Evolutionary conservation across 2,329 filamentous ascomycete genomes (phyloP), one percentile per base, ranked within the genome.

Genomic region (Phyllosticta paracitricarpa): DNA sequence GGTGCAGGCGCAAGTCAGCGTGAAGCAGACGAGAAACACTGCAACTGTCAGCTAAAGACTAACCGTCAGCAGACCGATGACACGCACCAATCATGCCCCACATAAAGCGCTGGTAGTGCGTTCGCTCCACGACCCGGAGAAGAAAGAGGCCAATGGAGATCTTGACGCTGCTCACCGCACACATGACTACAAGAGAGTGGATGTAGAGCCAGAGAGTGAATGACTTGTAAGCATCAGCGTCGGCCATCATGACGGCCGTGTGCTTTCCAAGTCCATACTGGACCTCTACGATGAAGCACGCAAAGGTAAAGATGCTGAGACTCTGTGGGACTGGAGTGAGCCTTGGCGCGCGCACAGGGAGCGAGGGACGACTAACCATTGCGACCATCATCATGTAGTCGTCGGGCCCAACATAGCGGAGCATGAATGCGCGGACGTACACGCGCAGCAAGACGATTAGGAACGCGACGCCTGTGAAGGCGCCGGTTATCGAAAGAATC

Each of bases 401-500:
- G 70, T 84, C 81, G 25, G 72, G 65, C 1, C 80, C 79, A 54
- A 79, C 71, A 28, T 77, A 77, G 25, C 75, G 78, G 54, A 83
- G 72, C 68, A 82, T 75, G 10, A 68, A 66, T 2, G 75, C 26
- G 10, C 81, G 75, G 26, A 82, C 81, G 62, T 79, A 80, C 35
- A 76, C 67, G 30, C 79, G 75, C n/a, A 76, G 67, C 4, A 73
- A 6, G 1, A 80, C 75, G 1, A 73, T 68, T 9, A 78, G 56
- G 0, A 73, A 66, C 1, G 78, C 75, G 12, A 75, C 52, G 0
- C 68, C 66, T 14, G 76, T 74, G 56, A 79, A 70, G 1, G 73
- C 62, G 9, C 75, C 66, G 1, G 75, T 76, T 10, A 77, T 75
- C 1, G 70, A 70, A 12, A 81, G 67, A n/a, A 81, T 76, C 12